phyloP scores from a whole-genome alignment of 176 grass and related monocot genomes.

The Rhynchospora tenuis region DNA sequence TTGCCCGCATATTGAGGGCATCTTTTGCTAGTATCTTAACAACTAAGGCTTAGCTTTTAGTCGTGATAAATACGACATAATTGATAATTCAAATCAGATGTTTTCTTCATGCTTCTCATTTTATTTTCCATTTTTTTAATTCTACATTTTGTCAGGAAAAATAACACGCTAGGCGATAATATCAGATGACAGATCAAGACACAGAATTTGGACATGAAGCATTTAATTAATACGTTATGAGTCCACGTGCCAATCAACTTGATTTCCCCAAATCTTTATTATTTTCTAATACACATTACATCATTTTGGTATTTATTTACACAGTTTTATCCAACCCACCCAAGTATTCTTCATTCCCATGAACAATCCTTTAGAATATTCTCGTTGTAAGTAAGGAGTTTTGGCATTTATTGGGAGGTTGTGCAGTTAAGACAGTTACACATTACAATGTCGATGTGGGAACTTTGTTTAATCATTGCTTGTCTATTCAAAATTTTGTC shows the following conservation, averaged over 20 bases:
- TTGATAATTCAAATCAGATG: background rate
- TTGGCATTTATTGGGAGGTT: background rate
- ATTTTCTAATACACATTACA: constrained; percentile 8
- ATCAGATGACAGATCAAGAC: too few relatives aligned
- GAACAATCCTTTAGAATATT: constrained; percentile 11
- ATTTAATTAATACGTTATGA: too few relatives aligned
- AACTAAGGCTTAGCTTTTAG: background rate
- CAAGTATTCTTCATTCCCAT: background rate
- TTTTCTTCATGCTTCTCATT: background rate
- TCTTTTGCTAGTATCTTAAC: too few relatives aligned
- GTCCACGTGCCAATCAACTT: too few relatives aligned
- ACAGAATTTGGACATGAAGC: too few relatives aligned
- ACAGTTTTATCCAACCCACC: constrained; percentile 11
- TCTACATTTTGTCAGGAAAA: background rate
- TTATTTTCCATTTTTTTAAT: background rate
- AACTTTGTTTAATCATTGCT: constrained; percentile 13
- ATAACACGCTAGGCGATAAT: background rate
- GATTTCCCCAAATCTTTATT: too few relatives aligned
- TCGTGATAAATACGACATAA: background rate
- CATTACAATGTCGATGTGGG: background rate
- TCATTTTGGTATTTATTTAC: background rate
- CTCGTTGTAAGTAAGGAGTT: background rate
- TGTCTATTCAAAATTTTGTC: background rate
- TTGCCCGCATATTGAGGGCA: too few relatives aligned
- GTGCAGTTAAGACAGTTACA: background rate